phyloP scores from a whole-genome alignment of 2,329 filamentous ascomycete species.

The Arachnomyces sp. region DNA sequence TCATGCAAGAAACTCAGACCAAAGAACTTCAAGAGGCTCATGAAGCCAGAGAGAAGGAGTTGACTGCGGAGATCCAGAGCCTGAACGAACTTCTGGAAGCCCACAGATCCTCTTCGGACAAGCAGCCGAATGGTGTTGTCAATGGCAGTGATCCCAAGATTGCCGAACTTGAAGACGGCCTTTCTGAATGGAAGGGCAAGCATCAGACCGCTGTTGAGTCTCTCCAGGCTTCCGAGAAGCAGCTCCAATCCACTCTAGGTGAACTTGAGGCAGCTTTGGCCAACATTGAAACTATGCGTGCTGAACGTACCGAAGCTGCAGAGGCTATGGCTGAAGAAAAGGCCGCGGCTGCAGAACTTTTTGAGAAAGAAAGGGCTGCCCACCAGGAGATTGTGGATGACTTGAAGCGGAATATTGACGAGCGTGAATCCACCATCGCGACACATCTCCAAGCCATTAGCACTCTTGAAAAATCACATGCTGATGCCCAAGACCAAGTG shows the following conservation, averaged over 20 bases:
- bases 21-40: slow-evolving; percentile 65
- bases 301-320: slow-evolving; percentile 30
- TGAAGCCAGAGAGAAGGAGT: slow-evolving; percentile 64
- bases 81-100: slow-evolving; percentile 52
- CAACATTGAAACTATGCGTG: slow-evolving; percentile 42
- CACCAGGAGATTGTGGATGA: slow-evolving; percentile 54
- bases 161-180: slow-evolving; percentile 60
- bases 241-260: slow-evolving; percentile 63
- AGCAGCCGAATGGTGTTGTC: slow-evolving; percentile 10
- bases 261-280: slow-evolving; percentile 64
- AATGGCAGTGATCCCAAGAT: slow-evolving; percentile 50
- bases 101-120: slow-evolving; percentile 25
- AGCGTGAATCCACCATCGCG: slow-evolving; percentile 62
- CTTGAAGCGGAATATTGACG: slow-evolving; percentile 68
- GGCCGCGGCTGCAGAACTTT: slow-evolving; percentile 35
- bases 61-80: slow-evolving; percentile 62
- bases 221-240: slow-evolving; percentile 64
- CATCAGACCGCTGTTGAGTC: slow-evolving; percentile 64
- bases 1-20: slow-evolving; percentile 77
- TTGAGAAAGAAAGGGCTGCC: slow-evolving; percentile 46
- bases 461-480: slow-evolving; percentile 66
- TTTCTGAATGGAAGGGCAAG: slow-evolving; percentile 67
- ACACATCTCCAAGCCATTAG: slow-evolving; percentile 62
- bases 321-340: slow-evolving; percentile 25
- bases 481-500: slow-evolving; percentile 58